Base-by-base conservation (phyloP, 345 rosid species). In the Linum lewisii region DNA sequence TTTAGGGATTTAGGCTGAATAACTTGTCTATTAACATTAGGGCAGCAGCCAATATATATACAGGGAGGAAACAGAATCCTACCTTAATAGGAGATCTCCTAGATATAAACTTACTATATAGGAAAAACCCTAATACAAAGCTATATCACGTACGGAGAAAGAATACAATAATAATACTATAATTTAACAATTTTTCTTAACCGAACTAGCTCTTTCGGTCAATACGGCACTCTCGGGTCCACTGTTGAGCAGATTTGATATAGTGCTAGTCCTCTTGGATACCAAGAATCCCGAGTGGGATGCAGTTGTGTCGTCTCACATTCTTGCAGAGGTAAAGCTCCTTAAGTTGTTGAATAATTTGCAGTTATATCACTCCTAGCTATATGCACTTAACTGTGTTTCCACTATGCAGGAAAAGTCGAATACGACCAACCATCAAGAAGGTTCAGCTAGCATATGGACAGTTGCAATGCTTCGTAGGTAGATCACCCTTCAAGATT, bases 231-330 rank as follows among this genome's bases (percentile, higher is more conserved):
- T 88, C 42, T 92, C 98, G 7, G 97, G 97, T 61, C 98, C 98
- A 63, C 79, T 91, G 58, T 67, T 91, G 73, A 88, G 95, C 79
- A 86, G 98, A 80, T 92, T 92, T 66, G 96, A 86, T 64, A 88
- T 92, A 45, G 94, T 92, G 50, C 89, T 92, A 18, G 97, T 88
- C 57, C 95, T 92, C 61, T 72, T 92, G 69, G 98, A 92, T 73
- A 84, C 97, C 32, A 92, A 88, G 75, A 86, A 86, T 82, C 98
- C 98, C 10, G 95, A 85, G 73, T 92, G 98, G 98, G 98, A 92
- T 80, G 83, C 71, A 64, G 95, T 92, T 72, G 97, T 92, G 67
- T 92, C 98, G 57, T 88, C 98, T 70, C 98, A 92, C 76, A 92
- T 92, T 75, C 97, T 92, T 69, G 73, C 80, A 8, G 90, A 84